Evolutionary conservation across 768 basidiomycete species (phyloP), one percentile per base, ranked within the genome.

Genomic region (Russula olivacea): DNA sequence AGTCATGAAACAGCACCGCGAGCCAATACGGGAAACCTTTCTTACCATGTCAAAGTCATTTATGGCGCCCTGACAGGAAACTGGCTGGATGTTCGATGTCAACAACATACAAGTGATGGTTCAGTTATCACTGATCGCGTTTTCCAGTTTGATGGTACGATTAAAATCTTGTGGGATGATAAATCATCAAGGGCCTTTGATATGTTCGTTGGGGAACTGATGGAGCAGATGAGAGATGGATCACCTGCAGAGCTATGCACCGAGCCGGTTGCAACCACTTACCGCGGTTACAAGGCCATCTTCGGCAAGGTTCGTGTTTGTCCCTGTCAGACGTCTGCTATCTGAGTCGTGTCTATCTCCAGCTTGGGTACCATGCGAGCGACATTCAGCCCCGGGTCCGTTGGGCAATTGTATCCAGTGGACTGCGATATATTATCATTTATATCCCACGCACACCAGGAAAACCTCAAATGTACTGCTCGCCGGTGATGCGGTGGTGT

Each of bases 271-370:
- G 19, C 43, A 17, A 14, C 36, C 36, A 38, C 3, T 38, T 38
- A 38, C 12, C 12, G 12, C 36, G 36, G 36, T 38, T 38, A 12
- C 12, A 38, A 38, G 36, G 36, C 36, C 36, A 38, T 38, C 14
- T 12, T 58, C 9, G 23, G 2, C 36, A 58, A 50, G 25, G 57
- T 50, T 50, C 25, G 57, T 50, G 36, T 19, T 58, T 40, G 34
- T 21, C 1, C 38, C 57, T 50, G 15, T 50, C 57, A 40, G 23
- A 40, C 1, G 17, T 40, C 36, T 30, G 4, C 21, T 19, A 10
- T 50, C 55, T 14, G 55, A 45, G 10, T 21, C 19, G 28, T 50
- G 15, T 50, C 34, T 34, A 58, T 21, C 14, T 25, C 32, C n/a
- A 58, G 57, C 23, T 50, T 38, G 30, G 10, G 12, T 38, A 38